A percentile compares a stretch with the other conserved stretches of the same genome.
Conservation (phyloP, 176 grass and related monocot genomes). For the Oryza australiensis region DNA sequence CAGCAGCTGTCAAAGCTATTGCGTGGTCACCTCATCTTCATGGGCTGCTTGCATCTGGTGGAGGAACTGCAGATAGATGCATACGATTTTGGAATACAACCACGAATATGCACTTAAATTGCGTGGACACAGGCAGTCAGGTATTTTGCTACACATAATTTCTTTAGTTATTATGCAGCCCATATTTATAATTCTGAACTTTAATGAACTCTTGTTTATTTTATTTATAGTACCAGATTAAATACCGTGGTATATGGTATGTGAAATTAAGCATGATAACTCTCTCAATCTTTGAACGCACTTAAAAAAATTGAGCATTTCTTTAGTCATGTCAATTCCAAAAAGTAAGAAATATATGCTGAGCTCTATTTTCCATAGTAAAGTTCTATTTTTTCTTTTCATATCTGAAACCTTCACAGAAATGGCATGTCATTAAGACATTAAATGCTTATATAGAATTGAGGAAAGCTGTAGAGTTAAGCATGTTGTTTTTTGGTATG, state of each 20-base stretch:
- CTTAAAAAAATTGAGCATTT: background rate
- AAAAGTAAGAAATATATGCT: too few relatives aligned
- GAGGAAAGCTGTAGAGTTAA: background rate
- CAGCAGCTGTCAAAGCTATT: conserved; percentile 98
- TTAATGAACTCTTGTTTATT: background rate
- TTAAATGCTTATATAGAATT: background rate
- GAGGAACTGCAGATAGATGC: conserved; percentile 96
- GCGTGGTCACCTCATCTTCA: conserved; percentile 98
- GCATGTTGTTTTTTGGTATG: background rate
- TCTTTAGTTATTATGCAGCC: background rate
- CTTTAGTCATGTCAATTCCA: background rate
- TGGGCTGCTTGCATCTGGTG: conserved; percentile 93
- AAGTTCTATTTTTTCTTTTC: background rate
- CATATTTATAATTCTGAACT: conserved; percentile 7
- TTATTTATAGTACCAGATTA: background rate
- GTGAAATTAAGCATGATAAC: background rate
- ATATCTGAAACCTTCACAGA: background rate
- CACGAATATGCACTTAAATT: conserved; percentile 81
- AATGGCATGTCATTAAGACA: background rate
- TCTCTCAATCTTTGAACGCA: background rate
- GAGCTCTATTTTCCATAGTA: background rate
- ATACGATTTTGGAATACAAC: conserved; percentile 98
- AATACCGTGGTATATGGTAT: background rate
- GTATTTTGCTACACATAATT: conserved; percentile 44
- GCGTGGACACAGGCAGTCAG: conserved; percentile 95